A percentile compares a stretch with the other conserved stretches of the same genome.
Evolutionary conservation across 306 rosid genomes (phyloP).

Genomic region (Fagus sylvatica): DNA sequence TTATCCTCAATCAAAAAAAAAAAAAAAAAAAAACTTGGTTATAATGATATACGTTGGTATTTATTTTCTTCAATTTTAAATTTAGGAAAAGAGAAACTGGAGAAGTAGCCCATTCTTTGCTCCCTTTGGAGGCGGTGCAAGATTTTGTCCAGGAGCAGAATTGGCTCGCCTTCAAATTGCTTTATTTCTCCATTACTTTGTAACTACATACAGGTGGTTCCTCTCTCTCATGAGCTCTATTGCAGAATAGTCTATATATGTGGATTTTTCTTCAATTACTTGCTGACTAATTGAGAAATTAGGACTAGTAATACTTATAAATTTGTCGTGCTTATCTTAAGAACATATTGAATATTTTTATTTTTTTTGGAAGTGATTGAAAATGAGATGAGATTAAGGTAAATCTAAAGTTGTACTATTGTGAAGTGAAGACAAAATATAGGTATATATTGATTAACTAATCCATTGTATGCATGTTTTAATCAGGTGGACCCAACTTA

Average conservation of each 20-base stretch:
- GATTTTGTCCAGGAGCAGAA: slow-evolving; percentile 96
- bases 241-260: neutral
- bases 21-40: too few species aligned
- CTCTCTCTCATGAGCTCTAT: neutral
- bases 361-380: too few species aligned
- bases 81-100: slow-evolving; percentile 83
- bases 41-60: too few species aligned
- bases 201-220: slow-evolving; percentile 58
- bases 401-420: too few species aligned
- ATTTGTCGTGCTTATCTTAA: neutral
- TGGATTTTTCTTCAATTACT: neutral
- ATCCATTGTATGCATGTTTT: slow-evolving; percentile 20
- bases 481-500: slow-evolving; percentile 78
- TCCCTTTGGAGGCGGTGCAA: slow-evolving; percentile 95
- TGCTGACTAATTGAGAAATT: neutral
- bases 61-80: neutral
- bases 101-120: slow-evolving; percentile 74
- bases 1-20: too few species aligned
- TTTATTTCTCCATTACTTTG: slow-evolving; percentile 74
- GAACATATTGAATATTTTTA: neutral
- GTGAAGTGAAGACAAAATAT: too few species aligned
- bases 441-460: neutral
- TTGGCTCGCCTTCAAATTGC: slow-evolving; percentile 91
- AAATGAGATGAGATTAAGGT: too few species aligned
- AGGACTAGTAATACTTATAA: neutral